A percentile compares a stretch with the other conserved stretches of the same genome.
Conservation (phyloP, 176 grass and related monocot species). For the Oryza nivara region DNA sequence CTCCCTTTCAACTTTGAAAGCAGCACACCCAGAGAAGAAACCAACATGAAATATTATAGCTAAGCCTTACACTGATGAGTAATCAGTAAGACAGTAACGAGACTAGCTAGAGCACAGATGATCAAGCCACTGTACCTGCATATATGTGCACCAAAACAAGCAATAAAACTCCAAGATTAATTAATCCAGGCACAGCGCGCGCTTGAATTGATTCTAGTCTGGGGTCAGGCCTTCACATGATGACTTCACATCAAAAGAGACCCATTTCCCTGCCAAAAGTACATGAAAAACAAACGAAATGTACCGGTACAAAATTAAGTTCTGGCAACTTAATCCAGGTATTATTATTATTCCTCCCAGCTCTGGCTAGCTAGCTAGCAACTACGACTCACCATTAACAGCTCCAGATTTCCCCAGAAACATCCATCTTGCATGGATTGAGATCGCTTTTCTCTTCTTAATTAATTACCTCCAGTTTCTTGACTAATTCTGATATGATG, state of each 20-base stretch:
- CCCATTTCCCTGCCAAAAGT: background rate
- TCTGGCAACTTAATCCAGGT: background rate
- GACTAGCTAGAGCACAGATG: background rate
- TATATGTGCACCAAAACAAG: conserved; percentile 18
- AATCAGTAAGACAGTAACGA: background rate
- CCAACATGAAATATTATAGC: conserved; percentile 67
- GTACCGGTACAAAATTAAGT: conserved; percentile 15
- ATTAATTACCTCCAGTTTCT: background rate
- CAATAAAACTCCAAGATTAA: conserved; percentile 38
- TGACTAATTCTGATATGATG: background rate
- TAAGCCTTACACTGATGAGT: background rate
- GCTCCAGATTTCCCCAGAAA: background rate
- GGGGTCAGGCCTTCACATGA: conserved; percentile 36
- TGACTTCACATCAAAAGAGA: conserved; percentile 18
- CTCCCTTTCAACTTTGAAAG: conserved; percentile 51
- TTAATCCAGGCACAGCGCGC: background rate
- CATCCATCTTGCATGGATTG: background rate
- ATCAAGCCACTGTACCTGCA: background rate
- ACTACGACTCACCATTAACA: background rate
- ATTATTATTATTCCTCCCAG: conserved; percentile 7
- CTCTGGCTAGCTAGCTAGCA: background rate
- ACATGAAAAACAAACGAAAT: conserved; percentile 8
- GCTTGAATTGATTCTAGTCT: conserved; percentile 26
- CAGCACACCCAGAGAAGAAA: conserved; percentile 51
- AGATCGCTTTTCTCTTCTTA: background rate